Percentiles rank a stretch among this genome's conserved stretches.
These are phyloP conservation scores for Fragaria nilgerrensis DNA, from an alignment of 306 rosid species.

Conservation along the genomic window DNA sequence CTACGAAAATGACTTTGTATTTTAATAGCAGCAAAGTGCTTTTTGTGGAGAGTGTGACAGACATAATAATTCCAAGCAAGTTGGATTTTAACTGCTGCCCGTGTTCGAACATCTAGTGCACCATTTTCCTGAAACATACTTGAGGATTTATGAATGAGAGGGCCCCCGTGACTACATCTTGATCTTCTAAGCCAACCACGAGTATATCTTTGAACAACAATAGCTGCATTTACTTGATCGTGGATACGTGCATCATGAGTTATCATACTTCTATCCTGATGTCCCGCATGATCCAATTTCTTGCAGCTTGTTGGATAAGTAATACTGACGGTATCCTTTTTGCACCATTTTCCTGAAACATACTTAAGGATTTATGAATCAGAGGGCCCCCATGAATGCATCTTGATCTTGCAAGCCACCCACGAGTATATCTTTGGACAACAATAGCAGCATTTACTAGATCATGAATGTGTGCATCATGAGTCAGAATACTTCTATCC, in stretches of 20 bases:
- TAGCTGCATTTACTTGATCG: conserved; percentile 42
- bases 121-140: conserved; percentile 23
- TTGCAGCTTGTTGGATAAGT: conserved; percentile 50
- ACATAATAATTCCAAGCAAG: conserved; percentile 42
- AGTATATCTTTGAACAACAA: conserved; percentile 47
- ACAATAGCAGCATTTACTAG: conserved; percentile 42
- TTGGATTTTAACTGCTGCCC: conserved; percentile 50
- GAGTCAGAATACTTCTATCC: conserved; percentile 18
- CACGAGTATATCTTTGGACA: conserved; percentile 53
- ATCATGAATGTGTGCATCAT: conserved; percentile 21
- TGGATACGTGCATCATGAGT: conserved; percentile 16
- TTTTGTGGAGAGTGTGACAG: conserved; percentile 30
- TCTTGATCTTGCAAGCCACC: conserved; percentile 49
- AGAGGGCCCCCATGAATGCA: conserved; percentile 33
- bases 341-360: conserved; percentile 22
- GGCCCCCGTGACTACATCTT: conserved; percentile 31
- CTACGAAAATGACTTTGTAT: conserved; percentile 59
- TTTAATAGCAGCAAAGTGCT: conserved; percentile 49
- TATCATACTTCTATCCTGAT: conserved; percentile 19
- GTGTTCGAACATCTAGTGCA: conserved; percentile 32
- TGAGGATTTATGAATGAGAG: conserved; percentile 32
- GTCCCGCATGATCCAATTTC: conserved; percentile 53
- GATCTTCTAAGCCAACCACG: conserved; percentile 54
- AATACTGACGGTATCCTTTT: conserved; percentile 45
- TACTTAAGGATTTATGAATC: conserved; percentile 26